Conservation (phyloP, 345 rosid genomes). For the Moricandia moricandioides region DNA sequence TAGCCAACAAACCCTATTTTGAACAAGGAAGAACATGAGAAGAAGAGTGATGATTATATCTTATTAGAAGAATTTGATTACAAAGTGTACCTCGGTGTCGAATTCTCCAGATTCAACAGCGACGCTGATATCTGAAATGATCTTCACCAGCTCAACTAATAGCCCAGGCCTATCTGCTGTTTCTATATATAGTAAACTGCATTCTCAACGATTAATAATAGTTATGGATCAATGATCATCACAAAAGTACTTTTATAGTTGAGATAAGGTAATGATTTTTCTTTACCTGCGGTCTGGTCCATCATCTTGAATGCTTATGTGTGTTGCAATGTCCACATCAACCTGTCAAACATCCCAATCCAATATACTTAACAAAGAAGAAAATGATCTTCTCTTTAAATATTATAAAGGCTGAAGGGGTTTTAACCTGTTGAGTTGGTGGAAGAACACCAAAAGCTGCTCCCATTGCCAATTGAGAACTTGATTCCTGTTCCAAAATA, state of each 20-base stretch:
- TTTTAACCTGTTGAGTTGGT: slow-evolving; percentile 56
- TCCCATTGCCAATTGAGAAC: slow-evolving; percentile 96
- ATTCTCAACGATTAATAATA: slow-evolving; percentile 3
- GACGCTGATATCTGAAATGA: slow-evolving; percentile 66
- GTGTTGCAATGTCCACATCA: slow-evolving; percentile 97
- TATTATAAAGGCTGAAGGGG: not conserved
- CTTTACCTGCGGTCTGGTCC: slow-evolving; percentile 78
- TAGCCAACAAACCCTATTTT: slow-evolving; percentile 78
- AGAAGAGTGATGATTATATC: not conserved
- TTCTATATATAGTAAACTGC: slow-evolving; percentile 87
- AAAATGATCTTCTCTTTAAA: not conserved
- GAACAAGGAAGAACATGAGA: slow-evolving; percentile 2
- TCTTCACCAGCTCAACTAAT: slow-evolving; percentile 84
- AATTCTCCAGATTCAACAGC: slow-evolving; percentile 95
- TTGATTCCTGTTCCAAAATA: slow-evolving; percentile 70
- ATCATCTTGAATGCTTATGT: slow-evolving; percentile 58
- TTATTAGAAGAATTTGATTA: not conserved
- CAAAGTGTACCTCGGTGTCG: slow-evolving; percentile 81
- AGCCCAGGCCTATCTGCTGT: slow-evolving; percentile 96
- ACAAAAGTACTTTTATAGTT: not conserved
- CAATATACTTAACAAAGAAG: not conserved
- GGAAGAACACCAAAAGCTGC: slow-evolving; percentile 85
- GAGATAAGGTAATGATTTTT: slow-evolving; percentile 8
- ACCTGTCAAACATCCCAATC: slow-evolving; percentile 45
- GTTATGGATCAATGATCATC: not conserved